Conservation (phyloP, 352 stramenopile species). For the Thraustochytrium sp. region DNA sequence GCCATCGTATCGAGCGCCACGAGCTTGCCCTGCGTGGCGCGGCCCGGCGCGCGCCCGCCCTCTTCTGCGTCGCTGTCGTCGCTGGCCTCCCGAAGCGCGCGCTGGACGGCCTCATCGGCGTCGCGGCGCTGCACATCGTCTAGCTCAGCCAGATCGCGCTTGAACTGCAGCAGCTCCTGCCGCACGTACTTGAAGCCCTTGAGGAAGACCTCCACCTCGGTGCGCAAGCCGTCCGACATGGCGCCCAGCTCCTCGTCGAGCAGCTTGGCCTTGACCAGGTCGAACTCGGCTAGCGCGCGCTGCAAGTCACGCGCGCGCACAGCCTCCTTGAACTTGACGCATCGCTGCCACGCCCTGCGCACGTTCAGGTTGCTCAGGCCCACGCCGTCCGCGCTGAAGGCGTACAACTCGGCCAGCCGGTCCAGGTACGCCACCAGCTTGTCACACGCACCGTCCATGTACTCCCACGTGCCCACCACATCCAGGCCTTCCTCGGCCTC, state of each 20-base stretch:
- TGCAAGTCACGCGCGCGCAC: background rate
- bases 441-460: background rate
- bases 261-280: background rate
- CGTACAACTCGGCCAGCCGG: background rate
- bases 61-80: background rate
- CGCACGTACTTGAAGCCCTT: background rate
- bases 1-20: background rate
- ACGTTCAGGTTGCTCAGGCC: background rate
- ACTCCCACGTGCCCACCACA: background rate
- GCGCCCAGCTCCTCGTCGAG: background rate
- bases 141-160: background rate
- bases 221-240: background rate
- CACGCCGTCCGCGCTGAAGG: background rate
- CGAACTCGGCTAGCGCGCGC: background rate
- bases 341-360: background rate
- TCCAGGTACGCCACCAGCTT: slow-evolving; percentile 2
- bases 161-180: background rate
- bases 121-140: background rate
- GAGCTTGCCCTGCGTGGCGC: background rate
- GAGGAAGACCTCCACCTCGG: background rate
- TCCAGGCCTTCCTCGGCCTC: background rate
- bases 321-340: background rate
- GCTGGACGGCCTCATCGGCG: background rate
- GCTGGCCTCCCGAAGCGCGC: background rate
- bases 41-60: background rate